Conservation (phyloP, 805 yeast species). For the Lipomyces sp. region DNA sequence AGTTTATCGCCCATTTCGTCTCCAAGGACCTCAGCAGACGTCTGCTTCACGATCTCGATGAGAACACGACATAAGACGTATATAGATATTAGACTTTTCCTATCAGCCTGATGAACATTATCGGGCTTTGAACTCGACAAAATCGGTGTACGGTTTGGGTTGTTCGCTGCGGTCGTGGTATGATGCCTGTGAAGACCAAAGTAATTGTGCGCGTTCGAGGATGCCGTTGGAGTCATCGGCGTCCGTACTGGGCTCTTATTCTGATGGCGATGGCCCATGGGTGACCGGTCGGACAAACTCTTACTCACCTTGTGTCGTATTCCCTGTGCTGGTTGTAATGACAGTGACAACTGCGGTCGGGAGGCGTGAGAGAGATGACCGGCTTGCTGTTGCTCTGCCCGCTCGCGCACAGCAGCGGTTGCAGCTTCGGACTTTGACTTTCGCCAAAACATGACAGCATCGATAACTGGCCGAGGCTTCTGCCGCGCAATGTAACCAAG, state of each 20-base stretch:
- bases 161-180: constrained; percentile 2
- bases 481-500: constrained; percentile 86
- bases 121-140: constrained; percentile 38
- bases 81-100: constrained; percentile 81
- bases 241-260: not conserved
- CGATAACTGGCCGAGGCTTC: constrained; percentile 93
- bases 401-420: constrained; percentile 37
- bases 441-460: constrained; percentile 98
- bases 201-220: constrained; percentile 1
- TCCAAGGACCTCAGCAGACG: constrained; percentile 68
- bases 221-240: constrained; percentile 4
- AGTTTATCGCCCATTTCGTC: constrained; percentile 76
- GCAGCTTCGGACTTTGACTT: constrained; percentile 88
- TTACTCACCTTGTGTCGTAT: constrained; percentile 26
- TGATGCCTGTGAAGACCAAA: constrained; percentile 17
- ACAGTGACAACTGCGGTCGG: not conserved
- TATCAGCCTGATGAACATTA: constrained; percentile 76
- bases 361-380: not conserved
- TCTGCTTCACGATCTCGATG: constrained; percentile 86
- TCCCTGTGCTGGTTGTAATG: not conserved
- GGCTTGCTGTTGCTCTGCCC: not conserved
- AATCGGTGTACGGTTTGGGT: not conserved
- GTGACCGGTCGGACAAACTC: constrained; percentile 25
- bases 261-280: constrained; percentile 10
- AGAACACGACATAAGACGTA: constrained; percentile 87